A percentile compares a stretch with the other conserved stretches of the same genome.
phyloP scores from a whole-genome alignment of 2,329 filamentous ascomycete species.

The Alternaria sp. region DNA sequence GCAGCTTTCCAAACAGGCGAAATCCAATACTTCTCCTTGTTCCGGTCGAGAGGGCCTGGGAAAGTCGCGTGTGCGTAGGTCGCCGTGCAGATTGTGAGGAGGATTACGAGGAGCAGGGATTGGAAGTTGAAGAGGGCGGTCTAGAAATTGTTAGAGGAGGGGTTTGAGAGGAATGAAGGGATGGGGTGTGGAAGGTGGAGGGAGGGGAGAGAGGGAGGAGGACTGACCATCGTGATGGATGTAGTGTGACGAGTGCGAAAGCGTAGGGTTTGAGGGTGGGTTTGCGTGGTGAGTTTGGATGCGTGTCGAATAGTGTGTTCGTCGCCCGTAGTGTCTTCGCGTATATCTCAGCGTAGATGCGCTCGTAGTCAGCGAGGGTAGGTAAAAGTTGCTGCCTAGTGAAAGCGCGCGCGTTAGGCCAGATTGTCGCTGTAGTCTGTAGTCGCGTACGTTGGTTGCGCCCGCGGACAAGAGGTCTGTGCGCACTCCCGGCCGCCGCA shows the following conservation, averaged over 20 bases:
- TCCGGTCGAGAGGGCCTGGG: conserved; percentile 87
- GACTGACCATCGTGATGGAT: conserved; percentile 17
- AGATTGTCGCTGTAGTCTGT: not conserved
- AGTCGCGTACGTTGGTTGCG: not conserved
- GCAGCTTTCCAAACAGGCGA: conserved; percentile 97
- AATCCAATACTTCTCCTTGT: conserved; percentile 81
- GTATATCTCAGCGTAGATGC: not conserved
- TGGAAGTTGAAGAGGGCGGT: conserved; percentile 99
- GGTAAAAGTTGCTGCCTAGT: not conserved
- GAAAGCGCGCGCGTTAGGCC: not conserved
- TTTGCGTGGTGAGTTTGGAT: not conserved
- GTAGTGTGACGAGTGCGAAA: not conserved
- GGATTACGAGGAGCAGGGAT: conserved; percentile 89
- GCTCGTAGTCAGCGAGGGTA: too few relatives aligned
- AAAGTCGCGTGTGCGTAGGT: conserved; percentile 91
- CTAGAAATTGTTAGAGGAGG: conserved; percentile 58
- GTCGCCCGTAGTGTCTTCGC: not conserved
- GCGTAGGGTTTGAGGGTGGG: not conserved
- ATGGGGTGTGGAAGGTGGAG: not conserved
- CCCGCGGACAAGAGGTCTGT: conserved; percentile 6
- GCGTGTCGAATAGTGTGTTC: not conserved
- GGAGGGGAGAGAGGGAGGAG: not conserved
- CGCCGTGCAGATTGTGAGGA: conserved; percentile 94
- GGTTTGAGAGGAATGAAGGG: too few relatives aligned
- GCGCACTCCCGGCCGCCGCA: conserved; percentile 6